Base-by-base conservation (phyloP, 2,329 filamentous ascomycete species). In the Beauveria rudraprayagi region DNA sequence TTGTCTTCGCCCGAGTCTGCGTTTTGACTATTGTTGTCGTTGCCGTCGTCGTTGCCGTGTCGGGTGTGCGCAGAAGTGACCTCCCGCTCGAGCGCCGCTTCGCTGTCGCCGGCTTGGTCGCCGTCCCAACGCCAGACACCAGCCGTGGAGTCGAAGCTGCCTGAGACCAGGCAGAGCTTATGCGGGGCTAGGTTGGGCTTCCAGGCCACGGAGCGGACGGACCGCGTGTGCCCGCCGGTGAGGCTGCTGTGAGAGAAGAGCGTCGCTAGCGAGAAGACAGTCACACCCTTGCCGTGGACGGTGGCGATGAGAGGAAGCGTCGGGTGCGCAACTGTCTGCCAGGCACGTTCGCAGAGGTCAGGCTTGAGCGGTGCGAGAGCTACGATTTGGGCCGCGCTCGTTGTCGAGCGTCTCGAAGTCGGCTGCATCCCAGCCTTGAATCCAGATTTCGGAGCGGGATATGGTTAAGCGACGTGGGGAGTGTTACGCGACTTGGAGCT, bases 101-200 rank as follows among this genome's bases (percentile, higher is more conserved):
- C 61, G 58, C 46, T 43, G 30, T 22, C 58, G 67, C 62, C 40
- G 64, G 60, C 26, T 63, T 67, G 24, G 55, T 79, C 78, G 65
- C 80, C 80, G 66, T 84, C 83, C 75, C 83, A 86, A 65, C 83
- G 86, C 93, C 87, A 96, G 67, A 90, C 83, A 10, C 92, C 94
- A 2, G 93, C 92, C 1, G 90, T 95, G 17, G 91, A 88, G 73
- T 99, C 94, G 71, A 99, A 99, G 72, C 89, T 94, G 4, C 91
- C 94, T 0, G 92, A 96, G 5, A 93, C 92, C 17, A 97, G 83
- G 50, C 93, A 91, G 61, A 90, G 87, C 70, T 87, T 84, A 63
- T 80, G 75, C 3, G 77, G 75, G 16, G 81, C 76, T 48, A 84
- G 75, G 63, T 82, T 81, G 0, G 92, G 92, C 75, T 96, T 96